A percentile compares a stretch with the other conserved stretches of the same genome.
Conservation (phyloP, 2,329 filamentous ascomycete genomes). For the Talaromyces sp. region DNA sequence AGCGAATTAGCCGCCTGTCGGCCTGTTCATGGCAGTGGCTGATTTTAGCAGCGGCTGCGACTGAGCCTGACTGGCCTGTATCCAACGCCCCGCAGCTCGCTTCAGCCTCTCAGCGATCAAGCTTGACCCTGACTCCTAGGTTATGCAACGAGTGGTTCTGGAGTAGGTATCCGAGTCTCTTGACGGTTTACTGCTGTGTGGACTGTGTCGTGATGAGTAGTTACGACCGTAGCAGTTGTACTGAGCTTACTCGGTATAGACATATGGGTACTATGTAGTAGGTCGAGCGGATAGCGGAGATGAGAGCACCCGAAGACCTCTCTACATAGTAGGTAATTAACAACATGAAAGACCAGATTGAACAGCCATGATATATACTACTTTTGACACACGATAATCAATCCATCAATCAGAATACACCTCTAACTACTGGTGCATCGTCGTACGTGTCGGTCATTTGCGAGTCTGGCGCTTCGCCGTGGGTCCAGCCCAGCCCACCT, state of each 20-base stretch:
- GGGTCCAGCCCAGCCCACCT: constrained; percentile 12
- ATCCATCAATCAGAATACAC: neutral
- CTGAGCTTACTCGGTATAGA: neutral
- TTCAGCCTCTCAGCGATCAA: neutral
- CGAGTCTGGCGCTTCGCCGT: constrained; percentile 16
- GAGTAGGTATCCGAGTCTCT: too few relatives aligned
- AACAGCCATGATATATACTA: neutral
- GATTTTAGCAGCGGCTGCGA: constrained; percentile 1
- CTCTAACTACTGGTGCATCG: neutral
- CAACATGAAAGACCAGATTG: neutral
- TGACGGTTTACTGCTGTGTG: too few relatives aligned
- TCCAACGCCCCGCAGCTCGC: neutral
- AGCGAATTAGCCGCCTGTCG: neutral
- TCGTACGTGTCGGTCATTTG: neutral
- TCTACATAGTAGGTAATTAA: too few relatives aligned
- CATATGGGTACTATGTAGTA: too few relatives aligned
- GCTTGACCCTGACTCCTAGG: neutral
- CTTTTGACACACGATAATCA: neutral
- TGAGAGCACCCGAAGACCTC: neutral
- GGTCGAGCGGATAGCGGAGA: neutral
- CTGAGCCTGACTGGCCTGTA: neutral
- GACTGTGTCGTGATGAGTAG: neutral
- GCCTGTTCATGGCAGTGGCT: neutral
- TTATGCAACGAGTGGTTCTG: too few relatives aligned
- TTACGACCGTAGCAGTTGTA: neutral